These are phyloP conservation scores for Solanum ossicruentum DNA, from an alignment of 257 asterid species.

Conservation along the genomic window DNA sequence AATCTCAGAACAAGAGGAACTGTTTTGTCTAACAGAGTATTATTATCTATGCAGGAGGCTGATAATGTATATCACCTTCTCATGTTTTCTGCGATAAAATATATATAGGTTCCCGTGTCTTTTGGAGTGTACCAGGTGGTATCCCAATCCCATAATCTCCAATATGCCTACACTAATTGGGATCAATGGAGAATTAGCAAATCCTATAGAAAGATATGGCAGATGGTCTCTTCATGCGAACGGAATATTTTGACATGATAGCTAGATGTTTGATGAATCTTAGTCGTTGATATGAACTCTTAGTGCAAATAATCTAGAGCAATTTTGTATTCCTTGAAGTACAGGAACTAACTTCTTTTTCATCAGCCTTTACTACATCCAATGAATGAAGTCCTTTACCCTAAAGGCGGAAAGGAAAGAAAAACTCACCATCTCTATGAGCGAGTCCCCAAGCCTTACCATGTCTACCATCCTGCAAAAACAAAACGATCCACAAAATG, in stretches of 20 bases:
- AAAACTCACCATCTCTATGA: conserved; percentile 52
- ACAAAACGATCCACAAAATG: background rate
- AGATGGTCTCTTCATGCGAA: background rate
- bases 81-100: background rate
- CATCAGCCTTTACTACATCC: background rate
- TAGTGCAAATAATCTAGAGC: background rate
- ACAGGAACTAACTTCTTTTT: too few species aligned
- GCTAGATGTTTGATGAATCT: background rate
- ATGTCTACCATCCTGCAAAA: conserved; percentile 82
- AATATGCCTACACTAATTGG: background rate
- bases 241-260: background rate
- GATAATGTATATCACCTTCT: background rate
- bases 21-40: background rate
- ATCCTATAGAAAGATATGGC: background rate
- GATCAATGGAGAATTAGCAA: background rate
- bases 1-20: background rate
- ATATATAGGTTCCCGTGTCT: background rate
- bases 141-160: background rate
- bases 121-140: background rate
- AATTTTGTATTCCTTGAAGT: background rate
- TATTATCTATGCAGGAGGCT: background rate
- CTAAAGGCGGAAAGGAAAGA: background rate
- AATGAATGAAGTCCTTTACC: background rate
- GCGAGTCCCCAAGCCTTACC: conserved; percentile 99
- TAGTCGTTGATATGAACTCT: background rate